phyloP scores from a whole-genome alignment of 1,139 yeast species.

The Geotrichum europaeum region DNA sequence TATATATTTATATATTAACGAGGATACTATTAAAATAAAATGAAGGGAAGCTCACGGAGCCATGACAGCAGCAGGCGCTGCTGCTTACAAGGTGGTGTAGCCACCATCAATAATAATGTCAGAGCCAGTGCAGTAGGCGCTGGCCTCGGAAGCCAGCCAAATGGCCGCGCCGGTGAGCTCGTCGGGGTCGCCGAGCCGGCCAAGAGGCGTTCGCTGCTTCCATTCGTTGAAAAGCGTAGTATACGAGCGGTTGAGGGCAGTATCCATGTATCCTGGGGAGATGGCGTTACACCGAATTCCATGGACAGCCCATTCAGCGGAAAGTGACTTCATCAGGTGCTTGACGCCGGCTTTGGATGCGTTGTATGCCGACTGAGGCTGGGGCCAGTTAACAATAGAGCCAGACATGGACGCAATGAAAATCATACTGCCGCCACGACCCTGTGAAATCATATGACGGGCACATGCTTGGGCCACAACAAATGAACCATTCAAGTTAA shows the following conservation, averaged over 20 bases:
- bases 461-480: slow-evolving; percentile 65
- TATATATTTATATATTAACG: neutral
- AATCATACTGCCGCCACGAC: slow-evolving; percentile 47
- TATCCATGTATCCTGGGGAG: slow-evolving; percentile 54
- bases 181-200: slow-evolving; percentile 60
- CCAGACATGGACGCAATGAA: slow-evolving; percentile 64
- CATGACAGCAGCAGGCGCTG: neutral
- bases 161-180: slow-evolving; percentile 66
- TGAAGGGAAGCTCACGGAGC: neutral
- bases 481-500: slow-evolving; percentile 73
- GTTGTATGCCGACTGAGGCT: slow-evolving; percentile 55
- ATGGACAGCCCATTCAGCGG: slow-evolving; percentile 55
- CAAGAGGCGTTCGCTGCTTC: slow-evolving; percentile 60
- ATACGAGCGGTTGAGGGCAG: slow-evolving; percentile 50
- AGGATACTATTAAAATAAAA: neutral
- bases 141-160: slow-evolving; percentile 58
- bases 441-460: slow-evolving; percentile 58
- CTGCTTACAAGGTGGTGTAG: slow-evolving; percentile 39
- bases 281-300: slow-evolving; percentile 50
- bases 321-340: slow-evolving; percentile 48
- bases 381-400: slow-evolving; percentile 60
- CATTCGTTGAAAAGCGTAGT: slow-evolving; percentile 45
- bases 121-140: slow-evolving; percentile 60
- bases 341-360: slow-evolving; percentile 59
- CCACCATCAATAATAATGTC: slow-evolving; percentile 68